These are phyloP conservation scores for Penicillium subrubescens DNA, from an alignment of 495 filamentous ascomycete genomes.

Conservation along the genomic window DNA sequence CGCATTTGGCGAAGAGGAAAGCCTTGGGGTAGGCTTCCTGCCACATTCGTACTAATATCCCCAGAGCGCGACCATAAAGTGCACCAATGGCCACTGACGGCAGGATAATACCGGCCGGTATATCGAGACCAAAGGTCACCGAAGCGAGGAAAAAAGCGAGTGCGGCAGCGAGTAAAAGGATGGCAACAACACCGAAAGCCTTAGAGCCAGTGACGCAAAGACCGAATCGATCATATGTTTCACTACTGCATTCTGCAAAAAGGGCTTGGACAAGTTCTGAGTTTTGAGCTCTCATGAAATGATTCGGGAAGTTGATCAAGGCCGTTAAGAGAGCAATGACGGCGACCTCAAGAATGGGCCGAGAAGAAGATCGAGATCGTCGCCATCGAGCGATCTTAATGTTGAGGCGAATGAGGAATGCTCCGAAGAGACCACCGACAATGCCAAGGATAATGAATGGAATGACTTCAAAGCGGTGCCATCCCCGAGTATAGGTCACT, in stretches of 20 bases:
- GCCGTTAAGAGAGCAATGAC: constrained; percentile 77
- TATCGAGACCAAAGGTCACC: constrained; percentile 93
- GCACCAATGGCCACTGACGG: constrained; percentile 98
- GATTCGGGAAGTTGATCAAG: constrained; percentile 89
- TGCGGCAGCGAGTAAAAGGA: constrained; percentile 76
- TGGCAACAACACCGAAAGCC: constrained; percentile 71
- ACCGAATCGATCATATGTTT: constrained; percentile 78
- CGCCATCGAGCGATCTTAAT: constrained; percentile 86
- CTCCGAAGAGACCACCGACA: constrained; percentile 88
- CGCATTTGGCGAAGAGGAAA: constrained; percentile 77
- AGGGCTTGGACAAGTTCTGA: constrained; percentile 90
- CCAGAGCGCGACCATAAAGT: constrained; percentile 86
- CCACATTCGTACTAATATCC: constrained; percentile 87
- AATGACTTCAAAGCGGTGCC: constrained; percentile 93
- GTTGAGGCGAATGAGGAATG: constrained; percentile 91
- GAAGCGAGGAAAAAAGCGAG: constrained; percentile 85
- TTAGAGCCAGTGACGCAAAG: constrained; percentile 79
- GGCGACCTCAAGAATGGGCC: constrained; percentile 75
- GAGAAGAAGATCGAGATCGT: constrained; percentile 54
- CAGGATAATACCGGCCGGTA: constrained; percentile 94
- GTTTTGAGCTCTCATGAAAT: constrained; percentile 90
- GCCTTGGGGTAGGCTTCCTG: constrained; percentile 75
- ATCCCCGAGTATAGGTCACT: constrained; percentile 87
- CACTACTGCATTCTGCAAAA: constrained; percentile 83
- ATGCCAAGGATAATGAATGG: constrained; percentile 88